A percentile compares a stretch with the other conserved stretches of the same genome.
Conservation (phyloP, 2,329 filamentous ascomycete species). For the Claviceps quebecensis region DNA sequence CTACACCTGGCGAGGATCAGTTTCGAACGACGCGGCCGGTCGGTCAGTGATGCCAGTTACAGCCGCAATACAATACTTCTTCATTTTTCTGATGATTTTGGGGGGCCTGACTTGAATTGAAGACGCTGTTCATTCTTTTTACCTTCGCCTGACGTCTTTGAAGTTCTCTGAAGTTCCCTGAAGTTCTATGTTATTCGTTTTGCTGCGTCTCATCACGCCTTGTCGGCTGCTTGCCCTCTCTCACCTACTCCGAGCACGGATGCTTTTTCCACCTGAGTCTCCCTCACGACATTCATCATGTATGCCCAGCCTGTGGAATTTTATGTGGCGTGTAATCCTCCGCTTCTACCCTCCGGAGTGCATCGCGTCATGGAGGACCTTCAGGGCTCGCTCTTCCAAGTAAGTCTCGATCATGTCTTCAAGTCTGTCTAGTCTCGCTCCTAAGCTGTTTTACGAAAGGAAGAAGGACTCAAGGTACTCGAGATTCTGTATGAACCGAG, state of each 20-base stretch:
- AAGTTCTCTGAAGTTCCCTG: too few relatives aligned
- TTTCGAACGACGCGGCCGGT: neutral
- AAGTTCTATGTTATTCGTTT: too few relatives aligned
- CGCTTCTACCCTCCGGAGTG: conserved; percentile 18
- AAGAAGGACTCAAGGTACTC: conserved; percentile 6
- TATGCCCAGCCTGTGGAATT: conserved; percentile 13
- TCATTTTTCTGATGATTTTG: neutral
- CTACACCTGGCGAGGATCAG: neutral
- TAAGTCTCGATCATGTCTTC: neutral
- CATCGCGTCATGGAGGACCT: conserved; percentile 10
- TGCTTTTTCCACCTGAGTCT: too few relatives aligned
- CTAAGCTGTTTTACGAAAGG: neutral
- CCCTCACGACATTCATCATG: neutral
- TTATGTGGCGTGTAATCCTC: conserved; percentile 21
- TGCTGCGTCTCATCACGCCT: neutral
- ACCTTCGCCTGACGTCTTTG: neutral
- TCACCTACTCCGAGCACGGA: neutral
- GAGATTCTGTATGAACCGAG: conserved; percentile 25
- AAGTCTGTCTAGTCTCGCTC: neutral
- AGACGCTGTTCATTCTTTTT: neutral
- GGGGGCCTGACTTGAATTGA: neutral
- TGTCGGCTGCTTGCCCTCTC: neutral
- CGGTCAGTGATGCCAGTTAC: neutral
- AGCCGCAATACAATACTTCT: neutral
- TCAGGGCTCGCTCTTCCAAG: neutral